phyloP scores from a whole-genome alignment of 306 rosid species.

The Amphicarpaea edgeworthii region DNA sequence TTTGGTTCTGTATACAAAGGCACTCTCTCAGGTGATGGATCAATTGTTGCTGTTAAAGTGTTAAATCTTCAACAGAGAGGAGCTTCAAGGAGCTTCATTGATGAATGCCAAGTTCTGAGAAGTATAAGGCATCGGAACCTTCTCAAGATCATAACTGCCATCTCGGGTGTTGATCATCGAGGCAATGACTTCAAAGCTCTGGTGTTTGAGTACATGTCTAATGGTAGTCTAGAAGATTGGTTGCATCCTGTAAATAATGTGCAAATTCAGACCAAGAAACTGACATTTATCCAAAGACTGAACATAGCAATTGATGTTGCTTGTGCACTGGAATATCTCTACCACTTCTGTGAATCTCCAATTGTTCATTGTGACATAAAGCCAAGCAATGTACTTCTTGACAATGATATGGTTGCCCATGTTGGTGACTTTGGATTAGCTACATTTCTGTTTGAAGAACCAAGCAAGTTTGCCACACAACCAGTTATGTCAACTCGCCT shows the following conservation, averaged over 20 bases:
- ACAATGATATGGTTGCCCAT: constrained; percentile 45
- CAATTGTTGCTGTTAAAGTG: constrained; percentile 50
- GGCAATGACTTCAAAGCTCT: constrained; percentile 57
- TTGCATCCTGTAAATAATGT: constrained; percentile 34
- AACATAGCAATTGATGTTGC: constrained; percentile 47
- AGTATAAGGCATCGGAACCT: constrained; percentile 50
- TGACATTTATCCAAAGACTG: constrained; percentile 37
- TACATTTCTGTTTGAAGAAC: constrained; percentile 45
- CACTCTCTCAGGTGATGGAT: constrained; percentile 20
- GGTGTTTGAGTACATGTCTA: constrained; percentile 45
- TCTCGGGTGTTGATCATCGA: constrained; percentile 46
- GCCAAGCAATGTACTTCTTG: constrained; percentile 53
- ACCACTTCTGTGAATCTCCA: constrained; percentile 41
- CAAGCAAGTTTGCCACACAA: background rate
- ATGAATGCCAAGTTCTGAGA: constrained; percentile 46
- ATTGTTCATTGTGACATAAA: constrained; percentile 52
- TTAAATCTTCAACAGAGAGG: constrained; percentile 47
- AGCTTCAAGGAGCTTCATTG: constrained; percentile 43
- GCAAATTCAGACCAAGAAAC: background rate
- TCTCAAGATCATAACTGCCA: constrained; percentile 47
- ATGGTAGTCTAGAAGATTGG: constrained; percentile 50
- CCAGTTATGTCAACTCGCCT: constrained; percentile 23
- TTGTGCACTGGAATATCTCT: constrained; percentile 47
- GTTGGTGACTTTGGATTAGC: constrained; percentile 58
- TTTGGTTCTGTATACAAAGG: constrained; percentile 59